phyloP scores from a whole-genome alignment of 495 filamentous ascomycete species.

The Penicillium roqueforti region DNA sequence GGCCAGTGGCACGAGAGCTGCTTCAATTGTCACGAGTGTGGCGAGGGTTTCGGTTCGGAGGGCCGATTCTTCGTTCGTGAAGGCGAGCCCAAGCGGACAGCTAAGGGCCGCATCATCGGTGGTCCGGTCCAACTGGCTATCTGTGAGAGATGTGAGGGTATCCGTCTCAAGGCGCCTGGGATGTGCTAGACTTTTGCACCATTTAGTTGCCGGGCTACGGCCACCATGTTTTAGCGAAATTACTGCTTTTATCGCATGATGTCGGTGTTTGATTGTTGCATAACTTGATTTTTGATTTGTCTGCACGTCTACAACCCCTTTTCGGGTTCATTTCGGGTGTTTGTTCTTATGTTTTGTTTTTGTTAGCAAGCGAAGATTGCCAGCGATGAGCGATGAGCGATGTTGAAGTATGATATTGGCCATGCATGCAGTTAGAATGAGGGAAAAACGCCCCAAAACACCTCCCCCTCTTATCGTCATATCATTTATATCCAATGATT shows the following conservation, averaged over 20 bases:
- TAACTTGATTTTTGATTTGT: slow-evolving; percentile 12
- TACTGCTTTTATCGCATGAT: slow-evolving; percentile 17
- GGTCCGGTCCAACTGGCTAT: slow-evolving; percentile 50
- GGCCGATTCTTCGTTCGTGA: slow-evolving; percentile 62
- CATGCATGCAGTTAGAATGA: slow-evolving; percentile 22
- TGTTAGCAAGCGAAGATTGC: slow-evolving; percentile 12
- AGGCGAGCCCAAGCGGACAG: slow-evolving; percentile 49
- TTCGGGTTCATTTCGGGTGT: not conserved
- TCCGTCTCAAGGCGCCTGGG: slow-evolving; percentile 54
- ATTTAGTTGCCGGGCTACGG: slow-evolving; percentile 8
- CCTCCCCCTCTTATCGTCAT: slow-evolving; percentile 3
- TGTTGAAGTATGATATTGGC: slow-evolving; percentile 2
- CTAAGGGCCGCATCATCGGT: slow-evolving; percentile 47
- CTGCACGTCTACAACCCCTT: not conserved
- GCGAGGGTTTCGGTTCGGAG: slow-evolving; percentile 53
- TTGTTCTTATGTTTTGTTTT: not conserved
- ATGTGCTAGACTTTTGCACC: slow-evolving; percentile 26
- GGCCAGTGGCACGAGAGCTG: slow-evolving; percentile 92
- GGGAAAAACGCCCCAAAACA: slow-evolving; percentile 15
- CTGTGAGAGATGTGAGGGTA: slow-evolving; percentile 61
- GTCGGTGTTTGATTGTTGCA: slow-evolving; percentile 12
- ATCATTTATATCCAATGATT: not conserved
- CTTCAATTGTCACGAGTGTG: slow-evolving; percentile 77
- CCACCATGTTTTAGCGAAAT: slow-evolving; percentile 17
- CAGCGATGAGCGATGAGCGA: too few relatives aligned